Percentiles rank a stretch among this genome's conserved stretches.
Evolutionary conservation across 257 asterid species (phyloP).

Genomic region (Catharanthus roseus): DNA sequence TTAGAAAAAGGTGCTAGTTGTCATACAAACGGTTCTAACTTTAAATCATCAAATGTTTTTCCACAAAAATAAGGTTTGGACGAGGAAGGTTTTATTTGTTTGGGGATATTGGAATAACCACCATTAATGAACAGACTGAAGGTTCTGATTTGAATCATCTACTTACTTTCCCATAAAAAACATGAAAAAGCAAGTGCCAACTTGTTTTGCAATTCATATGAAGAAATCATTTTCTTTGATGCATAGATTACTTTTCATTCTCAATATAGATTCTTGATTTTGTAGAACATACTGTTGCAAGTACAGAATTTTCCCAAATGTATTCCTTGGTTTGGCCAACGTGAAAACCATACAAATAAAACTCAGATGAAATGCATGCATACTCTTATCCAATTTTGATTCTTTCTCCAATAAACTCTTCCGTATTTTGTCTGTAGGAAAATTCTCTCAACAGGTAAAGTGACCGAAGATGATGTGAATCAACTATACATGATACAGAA

Average conservation of each 20-base stretch:
- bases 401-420: slow-evolving; percentile 5
- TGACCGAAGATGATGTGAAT: slow-evolving; percentile 62
- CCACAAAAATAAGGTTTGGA: background rate
- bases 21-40: background rate
- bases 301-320: background rate
- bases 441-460: slow-evolving; percentile 51
- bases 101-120: background rate
- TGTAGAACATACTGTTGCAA: too few relatives aligned
- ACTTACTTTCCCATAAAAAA: background rate
- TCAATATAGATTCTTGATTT: too few relatives aligned
- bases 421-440: slow-evolving; percentile 47
- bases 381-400: background rate
- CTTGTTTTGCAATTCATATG: background rate
- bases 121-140: background rate
- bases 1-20: background rate
- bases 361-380: background rate
- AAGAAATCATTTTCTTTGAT: background rate
- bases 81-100: too few relatives aligned
- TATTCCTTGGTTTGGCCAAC: background rate
- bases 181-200: background rate
- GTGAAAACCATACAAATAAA: background rate
- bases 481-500: slow-evolving; percentile 79
- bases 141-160: background rate
- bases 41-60: background rate
- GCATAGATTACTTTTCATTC: too few relatives aligned